Base-by-base conservation (phyloP, 2,329 filamentous ascomycete genomes). In the Samsoniella hepiali region DNA sequence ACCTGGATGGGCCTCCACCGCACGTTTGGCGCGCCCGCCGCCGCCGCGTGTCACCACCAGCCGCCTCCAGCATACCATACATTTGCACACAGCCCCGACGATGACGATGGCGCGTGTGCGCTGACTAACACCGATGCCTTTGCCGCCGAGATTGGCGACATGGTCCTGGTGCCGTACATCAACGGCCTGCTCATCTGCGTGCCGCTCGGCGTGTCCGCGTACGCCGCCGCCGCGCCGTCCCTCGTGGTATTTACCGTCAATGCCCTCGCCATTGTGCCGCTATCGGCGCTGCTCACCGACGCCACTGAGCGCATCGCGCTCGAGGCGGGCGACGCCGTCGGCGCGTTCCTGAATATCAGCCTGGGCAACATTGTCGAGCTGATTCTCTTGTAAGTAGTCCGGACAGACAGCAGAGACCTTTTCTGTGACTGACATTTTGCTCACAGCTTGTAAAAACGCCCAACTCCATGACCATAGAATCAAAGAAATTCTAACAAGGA, bases 131-230 rank as follows among this genome's bases (percentile, higher is more conserved):
- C 22, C 2, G 8, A 27, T 9, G 34, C 29, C 15, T 64, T 61
- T 49, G 22, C 7, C 11, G 51, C 32, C 9, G 42, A 47, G 3
- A 22, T 64, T n/a, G 58, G 58, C n/a, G 32, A 64, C 15, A 75
- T 71, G 29, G 47, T 76, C 10, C 69, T 70, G 31, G 71, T 70
- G 0, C 75, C 74, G 69, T 87, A 83, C 78, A 74, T 91, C 74
- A 91, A 91, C 68, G 68, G 87, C 54, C 76, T 91, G 55, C 79
- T 91, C 58, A 73, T 91, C 44, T 91, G 91, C 69, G 87, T 91
- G n/a, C 89, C 89, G 1, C 77, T 88, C 54, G 89, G 88, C 65
- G 85, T 91, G 51, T 83, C 80, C 17, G 78, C 82, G 44, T 80
- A 88, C 65, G 66, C 76, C 15, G 63, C 71, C 8, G 49, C 72